Base-by-base conservation (phyloP, 331 rosid species). In the Quercus phellos region DNA sequence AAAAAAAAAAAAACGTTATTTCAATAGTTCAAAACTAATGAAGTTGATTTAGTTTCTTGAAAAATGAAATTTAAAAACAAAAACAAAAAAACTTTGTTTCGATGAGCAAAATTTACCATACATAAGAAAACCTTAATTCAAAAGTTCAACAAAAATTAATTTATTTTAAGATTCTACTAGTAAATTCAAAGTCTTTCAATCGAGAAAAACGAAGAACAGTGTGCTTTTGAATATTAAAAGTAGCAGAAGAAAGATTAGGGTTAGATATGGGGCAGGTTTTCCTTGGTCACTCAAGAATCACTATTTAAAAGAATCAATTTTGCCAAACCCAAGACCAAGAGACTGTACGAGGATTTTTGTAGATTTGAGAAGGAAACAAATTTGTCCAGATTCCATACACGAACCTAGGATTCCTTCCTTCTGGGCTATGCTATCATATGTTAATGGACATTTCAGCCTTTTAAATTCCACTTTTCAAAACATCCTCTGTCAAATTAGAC, bases 361-460 rank as follows among this genome's bases (percentile, higher is more conserved):
- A 69, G 74, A 82, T 84, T 78, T 81, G 81, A 66, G 81, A 82
- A 69, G 50, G 55, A 76, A 80, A 79, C 77, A 78, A 84, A 70
- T 79, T 75, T 74, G 79, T 81, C 61, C 74, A 78, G 79, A 73
- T 22, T 58, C 51, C 85, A 77, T 80, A 74, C 78, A 74, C 68
- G 75, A 75, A 83, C 88, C 85, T 88, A 77, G 90, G 90, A 90
- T 86, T 86, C 90, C 74, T 79, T 78, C 72, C 68, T 51, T 64
- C 32, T 77, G 64, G 77, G 74, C 76, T 85, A 38, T 12, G 53
- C 53, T 76, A 66, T 81, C 74, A 79, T 74, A 64, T 67, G 64
- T 51, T 50, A 24, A 43, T 73, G 54, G 35, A 72, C 24, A 59
- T 74, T 77, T 84, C 69, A 60, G 61, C 60, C 55, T 51, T 70